Evolutionary conservation across 495 filamentous ascomycete genomes (phyloP), one percentile per base, ranked within the genome.

Genomic region (Apodospora peruviana): DNA sequence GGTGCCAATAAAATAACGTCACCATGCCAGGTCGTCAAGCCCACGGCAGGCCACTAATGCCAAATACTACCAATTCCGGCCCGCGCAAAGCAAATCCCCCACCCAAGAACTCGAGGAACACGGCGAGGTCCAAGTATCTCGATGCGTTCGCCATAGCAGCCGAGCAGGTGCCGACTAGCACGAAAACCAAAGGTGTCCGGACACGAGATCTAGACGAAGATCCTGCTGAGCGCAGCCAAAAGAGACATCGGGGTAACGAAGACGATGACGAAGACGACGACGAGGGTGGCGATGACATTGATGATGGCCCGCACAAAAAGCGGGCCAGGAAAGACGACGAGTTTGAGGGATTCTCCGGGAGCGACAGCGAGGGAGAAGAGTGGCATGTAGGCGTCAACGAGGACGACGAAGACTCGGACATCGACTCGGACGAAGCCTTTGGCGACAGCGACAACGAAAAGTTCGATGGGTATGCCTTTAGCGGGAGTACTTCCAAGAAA

Each of bases 351-450:
- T 60, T 60, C 22, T 70, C 71, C 25, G 75, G 88, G 2, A 88
- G 83, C 46, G 91, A 96, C 59, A 88, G 85, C 45, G 89, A 95
- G 52, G 91, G 90, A 17, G 85, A 93, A 65, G 77, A 87, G 56
- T 98, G 93, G 93, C 85, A 76, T 53, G 62, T 94, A 32, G 65
- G 88, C 40, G 76, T 87, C 49, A 82, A 83, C 16, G 82, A 77
- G 41, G 86, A 75, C 48, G 85, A 89, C 48, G 80, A 93, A 44
- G 88, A 91, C 51, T 85, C 80, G 23, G 90, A 94, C 51, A 70
- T 97, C 41, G 90, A 97, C 62, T 90, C 85, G 53, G 91, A 96
- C 50, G 91, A 96, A 61, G 91, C 91, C 25, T 86, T 96, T 74
- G 91, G 90, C 8, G 84, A 84, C 49, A 91, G 87, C 54, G 89